These are phyloP conservation scores for Colletotrichum ledebouriae DNA, from an alignment of 2,329 filamentous ascomycete genomes.

Conservation along the genomic window DNA sequence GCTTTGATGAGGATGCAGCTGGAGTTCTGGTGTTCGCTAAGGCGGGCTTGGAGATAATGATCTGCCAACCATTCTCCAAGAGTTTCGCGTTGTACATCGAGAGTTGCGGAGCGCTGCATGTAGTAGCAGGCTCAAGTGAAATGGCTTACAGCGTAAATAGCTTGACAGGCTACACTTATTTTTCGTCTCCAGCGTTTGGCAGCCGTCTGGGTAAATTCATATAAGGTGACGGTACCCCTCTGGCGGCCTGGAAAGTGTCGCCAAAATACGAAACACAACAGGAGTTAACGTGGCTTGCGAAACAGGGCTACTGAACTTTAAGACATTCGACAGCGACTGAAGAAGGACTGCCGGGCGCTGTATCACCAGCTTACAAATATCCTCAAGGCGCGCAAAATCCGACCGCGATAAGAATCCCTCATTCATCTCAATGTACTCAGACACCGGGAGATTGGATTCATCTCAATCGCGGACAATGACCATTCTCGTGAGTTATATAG, in stretches of 20 bases:
- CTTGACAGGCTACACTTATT: constrained; percentile 32
- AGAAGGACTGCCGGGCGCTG: constrained; percentile 9
- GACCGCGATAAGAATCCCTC: not conserved
- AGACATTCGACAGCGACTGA: constrained; percentile 22
- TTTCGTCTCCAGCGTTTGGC: constrained; percentile 27
- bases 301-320: constrained; percentile 24
- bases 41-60: constrained; percentile 49
- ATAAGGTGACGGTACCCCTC: constrained; percentile 2
- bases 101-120: constrained; percentile 49
- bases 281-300: not conserved
- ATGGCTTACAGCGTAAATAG: constrained; percentile 33
- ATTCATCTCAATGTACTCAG: not conserved
- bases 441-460: constrained; percentile 36
- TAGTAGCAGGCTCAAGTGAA: constrained; percentile 1
- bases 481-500: constrained; percentile 26
- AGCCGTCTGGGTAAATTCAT: constrained; percentile 31
- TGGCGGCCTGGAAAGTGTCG: constrained; percentile 10
- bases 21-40: constrained; percentile 47
- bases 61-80: constrained; percentile 56
- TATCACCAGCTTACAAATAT: constrained; percentile 8
- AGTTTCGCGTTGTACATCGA: constrained; percentile 56
- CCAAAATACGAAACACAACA: not conserved
- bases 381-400: not conserved
- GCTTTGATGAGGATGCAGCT: constrained; percentile 51
- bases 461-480: constrained; percentile 20